Evolutionary conservation across 495 filamentous ascomycete genomes (phyloP), one percentile per base, ranked within the genome.

Genomic region (Penicillium dipodomyicola): DNA sequence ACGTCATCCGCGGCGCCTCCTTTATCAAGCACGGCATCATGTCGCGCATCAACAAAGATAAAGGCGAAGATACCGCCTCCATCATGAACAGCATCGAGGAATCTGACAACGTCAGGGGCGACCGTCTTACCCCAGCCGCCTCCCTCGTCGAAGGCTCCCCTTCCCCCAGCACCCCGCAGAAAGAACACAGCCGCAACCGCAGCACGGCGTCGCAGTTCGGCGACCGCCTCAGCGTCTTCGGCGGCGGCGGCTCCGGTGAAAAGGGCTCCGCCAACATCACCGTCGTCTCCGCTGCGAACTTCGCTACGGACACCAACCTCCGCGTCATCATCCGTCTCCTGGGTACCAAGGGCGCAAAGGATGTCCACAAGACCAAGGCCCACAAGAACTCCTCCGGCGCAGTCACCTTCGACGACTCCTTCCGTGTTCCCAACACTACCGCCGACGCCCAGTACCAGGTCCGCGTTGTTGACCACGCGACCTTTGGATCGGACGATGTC

Each of bases 361-460:
- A 87, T 43, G 79, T 96, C 53, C 83, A 89, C 75, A 97, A 97
- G 76, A 93, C 88, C 17, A 96, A 96, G 70, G 76, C 79, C 15
- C 67, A 80, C 64, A 96, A 96, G 71, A 77, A 82, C 10, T 70
- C 80, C 23, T 61, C 65, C 6, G 74, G 69, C 19, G 85, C 77
- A 0, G 78, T 87, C 5, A 73, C 72, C n/a, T 96, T 84, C 63
- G 86, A 89, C 43, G 92, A 96, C 70, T 84, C 81, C 20, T 92
- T 92, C 78, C 87, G 83, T 56, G 81, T 91, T 47, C 76, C 80
- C 35, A 63, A 74, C 54, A 92, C 89, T 64, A 84, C 87, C 7
- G 85, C 93, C 5, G 94, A 96, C 65, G 82, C 89, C 40, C 85
- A 89, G 68, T 97, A 96, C 77, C 86, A 89, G 69, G 65, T 99